Conservation (phyloP, 306 rosid genomes). For the Acacia confusa region DNA sequence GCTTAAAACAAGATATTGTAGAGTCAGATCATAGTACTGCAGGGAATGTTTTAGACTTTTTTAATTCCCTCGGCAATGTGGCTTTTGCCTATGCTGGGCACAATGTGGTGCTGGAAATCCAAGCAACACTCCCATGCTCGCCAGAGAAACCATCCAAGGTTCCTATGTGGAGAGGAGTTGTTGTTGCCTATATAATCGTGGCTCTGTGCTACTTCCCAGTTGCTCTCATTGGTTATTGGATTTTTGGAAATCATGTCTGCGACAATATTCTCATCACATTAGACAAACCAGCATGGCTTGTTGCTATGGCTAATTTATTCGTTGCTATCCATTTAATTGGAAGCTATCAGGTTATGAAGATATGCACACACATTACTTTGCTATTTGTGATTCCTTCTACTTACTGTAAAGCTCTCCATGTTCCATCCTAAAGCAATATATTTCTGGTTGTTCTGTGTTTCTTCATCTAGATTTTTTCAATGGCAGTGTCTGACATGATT, state of each 20-base stretch:
- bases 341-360: constrained; percentile 71
- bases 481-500: constrained; percentile 91
- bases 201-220: constrained; percentile 95
- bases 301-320: constrained; percentile 80
- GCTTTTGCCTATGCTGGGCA: constrained; percentile 99
- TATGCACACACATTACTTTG: background rate
- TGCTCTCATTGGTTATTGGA: constrained; percentile 69
- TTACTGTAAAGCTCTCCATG: background rate
- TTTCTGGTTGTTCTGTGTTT: background rate
- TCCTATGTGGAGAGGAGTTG: constrained; percentile 94
- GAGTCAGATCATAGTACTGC: constrained; percentile 39
- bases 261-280: constrained; percentile 66
- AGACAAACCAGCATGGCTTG: constrained; percentile 72
- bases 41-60: constrained; percentile 62
- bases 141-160: constrained; percentile 87
- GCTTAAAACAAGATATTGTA: constrained; percentile 57
- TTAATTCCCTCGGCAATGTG: constrained; percentile 65
- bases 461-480: constrained; percentile 60
- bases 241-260: constrained; percentile 52
- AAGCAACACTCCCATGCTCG: constrained; percentile 89
- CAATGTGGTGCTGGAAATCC: constrained; percentile 90
- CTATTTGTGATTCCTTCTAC: background rate
- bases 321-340: constrained; percentile 88
- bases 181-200: constrained; percentile 77
- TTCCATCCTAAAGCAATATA: background rate